Conservation (phyloP, 2,329 filamentous ascomycete species). For the Teratosphaeria pseudoeucalypti region DNA sequence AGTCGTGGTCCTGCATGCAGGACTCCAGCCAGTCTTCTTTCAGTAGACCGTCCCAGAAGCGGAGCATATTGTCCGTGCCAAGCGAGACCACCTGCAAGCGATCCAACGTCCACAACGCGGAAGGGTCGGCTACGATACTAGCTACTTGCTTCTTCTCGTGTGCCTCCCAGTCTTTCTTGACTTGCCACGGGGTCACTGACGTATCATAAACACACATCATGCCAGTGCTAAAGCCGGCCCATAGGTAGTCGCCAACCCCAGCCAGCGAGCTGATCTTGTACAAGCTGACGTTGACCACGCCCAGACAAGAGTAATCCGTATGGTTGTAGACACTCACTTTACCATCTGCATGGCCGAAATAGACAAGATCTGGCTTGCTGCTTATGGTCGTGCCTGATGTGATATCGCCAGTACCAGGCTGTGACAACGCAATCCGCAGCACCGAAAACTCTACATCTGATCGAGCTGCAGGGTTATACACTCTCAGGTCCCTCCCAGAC, state of each 20-base stretch:
- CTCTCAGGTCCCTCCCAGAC: constrained; percentile 71
- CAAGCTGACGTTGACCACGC: constrained; percentile 72
- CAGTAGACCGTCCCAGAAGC: constrained; percentile 83
- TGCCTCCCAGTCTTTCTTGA: constrained; percentile 91
- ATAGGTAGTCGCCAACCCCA: constrained; percentile 71
- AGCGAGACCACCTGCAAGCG: constrained; percentile 76
- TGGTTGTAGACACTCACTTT: constrained; percentile 90
- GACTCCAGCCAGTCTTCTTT: constrained; percentile 91
- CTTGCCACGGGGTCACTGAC: constrained; percentile 67
- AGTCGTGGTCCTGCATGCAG: constrained; percentile 75
- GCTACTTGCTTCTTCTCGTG: constrained; percentile 69
- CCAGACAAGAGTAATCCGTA: constrained; percentile 64
- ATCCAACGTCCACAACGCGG: constrained; percentile 76
- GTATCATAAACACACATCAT: constrained; percentile 91
- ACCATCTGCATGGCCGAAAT: constrained; percentile 85
- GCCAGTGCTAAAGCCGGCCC: constrained; percentile 91
- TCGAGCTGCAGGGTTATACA: constrained; percentile 65
- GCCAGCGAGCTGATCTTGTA: constrained; percentile 90
- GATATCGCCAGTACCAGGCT: constrained; percentile 71
- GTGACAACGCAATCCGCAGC: constrained; percentile 57
- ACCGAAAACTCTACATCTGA: constrained; percentile 65
- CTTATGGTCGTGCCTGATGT: constrained; percentile 71
- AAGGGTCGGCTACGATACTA: constrained; percentile 65
- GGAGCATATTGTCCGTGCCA: constrained; percentile 75
- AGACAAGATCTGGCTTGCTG: constrained; percentile 66